Evolutionary conservation across 257 asterid genomes (phyloP).

Genomic region (Henckelia pumila): DNA sequence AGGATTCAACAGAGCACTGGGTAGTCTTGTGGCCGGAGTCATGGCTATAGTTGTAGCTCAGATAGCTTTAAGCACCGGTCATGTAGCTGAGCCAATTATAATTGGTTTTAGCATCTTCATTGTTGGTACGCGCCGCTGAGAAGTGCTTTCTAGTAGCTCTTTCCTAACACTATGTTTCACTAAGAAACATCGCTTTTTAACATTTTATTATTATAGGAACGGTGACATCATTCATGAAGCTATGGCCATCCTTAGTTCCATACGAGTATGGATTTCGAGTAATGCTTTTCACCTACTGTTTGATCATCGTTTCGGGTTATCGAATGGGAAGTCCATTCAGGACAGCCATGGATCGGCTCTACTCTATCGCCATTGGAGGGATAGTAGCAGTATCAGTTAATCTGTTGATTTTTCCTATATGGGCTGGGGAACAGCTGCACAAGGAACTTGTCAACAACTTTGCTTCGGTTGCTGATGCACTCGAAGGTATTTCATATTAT

Average conservation of each 20-base stretch:
- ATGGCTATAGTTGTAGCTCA: conserved; percentile 48
- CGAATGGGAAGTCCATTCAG: conserved; percentile 62
- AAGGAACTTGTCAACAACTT: conserved; percentile 58
- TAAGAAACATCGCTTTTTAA: conserved; percentile 8
- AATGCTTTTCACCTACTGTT: conserved; percentile 62
- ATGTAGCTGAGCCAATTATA: conserved; percentile 51
- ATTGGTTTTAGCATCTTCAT: conserved; percentile 70
- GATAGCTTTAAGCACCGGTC: conserved; percentile 52
- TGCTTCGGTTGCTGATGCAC: conserved; percentile 57
- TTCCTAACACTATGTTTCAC: too few relatives aligned
- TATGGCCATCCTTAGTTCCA: conserved; percentile 63
- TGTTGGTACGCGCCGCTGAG: conserved; percentile 59
- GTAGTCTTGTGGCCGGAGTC: conserved; percentile 64
- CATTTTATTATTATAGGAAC: conserved; percentile 38
- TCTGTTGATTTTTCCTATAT: conserved; percentile 52
- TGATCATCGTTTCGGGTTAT: conserved; percentile 70
- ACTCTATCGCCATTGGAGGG: conserved; percentile 72
- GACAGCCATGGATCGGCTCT: conserved; percentile 64
- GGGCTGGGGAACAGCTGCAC: conserved; percentile 81
- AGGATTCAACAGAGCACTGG: conserved; percentile 33
- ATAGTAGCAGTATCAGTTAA: conserved; percentile 59
- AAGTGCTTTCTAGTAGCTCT: too few relatives aligned
- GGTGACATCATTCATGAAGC: conserved; percentile 60
- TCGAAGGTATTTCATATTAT: conserved; percentile 46
- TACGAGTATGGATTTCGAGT: conserved; percentile 72